Evolutionary conservation across 306 rosid species (phyloP), one percentile per base, ranked within the genome.

Genomic region (Acacia crassicarpa): DNA sequence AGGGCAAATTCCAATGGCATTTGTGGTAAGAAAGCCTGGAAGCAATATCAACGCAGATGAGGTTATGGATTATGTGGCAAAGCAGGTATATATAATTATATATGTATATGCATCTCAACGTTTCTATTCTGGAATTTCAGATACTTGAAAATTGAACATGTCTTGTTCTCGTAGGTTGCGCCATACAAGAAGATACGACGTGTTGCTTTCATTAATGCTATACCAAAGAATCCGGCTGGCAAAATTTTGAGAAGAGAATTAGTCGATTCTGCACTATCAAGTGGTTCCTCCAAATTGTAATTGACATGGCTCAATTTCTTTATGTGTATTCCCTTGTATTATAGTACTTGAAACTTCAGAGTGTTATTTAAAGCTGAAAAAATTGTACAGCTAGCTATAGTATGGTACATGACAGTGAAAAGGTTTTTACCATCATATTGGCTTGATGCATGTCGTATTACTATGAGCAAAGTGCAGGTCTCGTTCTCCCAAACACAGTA

Each of bases 1-100:
- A 12, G 99, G 98, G 19, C 85, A 95, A 77, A 90, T 95, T 86
- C 99, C 97, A 23, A 84, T 93, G 97, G 98, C 99, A 30, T 95
- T 86, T 82, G 88, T 93, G 58, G 99, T 95, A 23, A 91, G 98
- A 89, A 91, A 87, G 72, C 92, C 92, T 0, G 92, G 91, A 83
- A 92, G 91, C 85, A 88, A 84, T 63, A 80, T 95, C 78, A 84
- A 75, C 10, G 97, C 87, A 33, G 85, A 87, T 82, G 83, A 83
- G 83, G 80, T 93, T 58, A 91, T 83, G 48, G 92, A 91, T 75
- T 89, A 87, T 79, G 89, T 95, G 46, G 93, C 97, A 45, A 88
- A 91, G 88, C 93, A 89, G 93, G 98, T 86, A 20, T 41, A 1
- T 22, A 32, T 32, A 32, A 32, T 32, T 32, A 32, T 32, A 22